Evolutionary conservation across 495 filamentous ascomycete genomes (phyloP).

Genomic region (Hypoxylon lenormandii): DNA sequence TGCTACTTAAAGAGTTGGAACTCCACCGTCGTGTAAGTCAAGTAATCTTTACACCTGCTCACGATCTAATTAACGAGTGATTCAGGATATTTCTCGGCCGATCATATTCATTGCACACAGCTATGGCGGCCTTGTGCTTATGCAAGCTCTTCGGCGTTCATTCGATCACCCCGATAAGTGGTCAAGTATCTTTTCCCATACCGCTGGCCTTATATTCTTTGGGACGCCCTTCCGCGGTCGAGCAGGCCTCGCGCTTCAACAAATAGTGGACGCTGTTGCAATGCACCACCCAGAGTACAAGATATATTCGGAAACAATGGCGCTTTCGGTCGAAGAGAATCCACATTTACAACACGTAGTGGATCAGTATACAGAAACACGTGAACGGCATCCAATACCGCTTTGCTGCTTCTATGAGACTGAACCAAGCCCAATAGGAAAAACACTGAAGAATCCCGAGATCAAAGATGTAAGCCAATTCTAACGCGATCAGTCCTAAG

Average conservation of each 20-base stretch:
- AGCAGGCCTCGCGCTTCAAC: not conserved
- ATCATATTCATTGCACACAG: not conserved
- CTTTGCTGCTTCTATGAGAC: not conserved
- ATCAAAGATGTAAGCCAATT: not conserved
- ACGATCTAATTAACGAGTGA: not conserved
- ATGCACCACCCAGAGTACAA: not conserved
- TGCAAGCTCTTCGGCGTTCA: not conserved
- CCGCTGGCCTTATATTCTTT: not conserved
- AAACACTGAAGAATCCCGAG: not conserved
- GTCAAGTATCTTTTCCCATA: not conserved
- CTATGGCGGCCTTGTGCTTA: not conserved
- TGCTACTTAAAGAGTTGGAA: not conserved
- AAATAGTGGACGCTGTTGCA: not conserved
- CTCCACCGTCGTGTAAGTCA: not conserved
- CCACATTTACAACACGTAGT: not conserved
- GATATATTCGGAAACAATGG: not conserved
- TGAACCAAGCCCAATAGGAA: not conserved
- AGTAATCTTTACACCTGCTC: not conserved
- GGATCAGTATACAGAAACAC: not conserved
- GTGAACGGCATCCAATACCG: not conserved
- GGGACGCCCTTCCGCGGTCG: not conserved
- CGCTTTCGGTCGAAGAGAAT: not conserved
- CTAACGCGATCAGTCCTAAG: not conserved
- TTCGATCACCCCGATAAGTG: not conserved
- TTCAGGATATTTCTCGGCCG: not conserved